Evolutionary conservation across 305 asterid species (phyloP), one percentile per base, ranked within the genome.

Genomic region (Nicotiana rustica): DNA sequence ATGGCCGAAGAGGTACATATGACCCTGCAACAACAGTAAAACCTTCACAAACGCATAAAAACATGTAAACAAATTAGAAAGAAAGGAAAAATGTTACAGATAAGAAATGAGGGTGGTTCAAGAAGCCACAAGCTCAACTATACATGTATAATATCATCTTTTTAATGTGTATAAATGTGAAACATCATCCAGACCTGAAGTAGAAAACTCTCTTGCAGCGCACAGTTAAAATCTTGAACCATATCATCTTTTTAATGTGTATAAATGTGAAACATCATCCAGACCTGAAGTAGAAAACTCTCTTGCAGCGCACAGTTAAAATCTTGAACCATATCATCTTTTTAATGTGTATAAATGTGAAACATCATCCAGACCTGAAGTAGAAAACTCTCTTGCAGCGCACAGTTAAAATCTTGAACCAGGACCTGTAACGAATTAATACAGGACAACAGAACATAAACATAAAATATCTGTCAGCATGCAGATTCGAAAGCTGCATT

Each of bases 231-330:
- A 86, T 96, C 98, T 90, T 93, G 97, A 86, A 96, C 86, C 86
- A 95, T 52, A 76, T 21, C 44, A 49, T 25, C 14, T 25, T 31
- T 76, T 44, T 5, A 55, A 52, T 55, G 47, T 17, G n/a, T 31
- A 4, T 55, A 13, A 21, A 76, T 29, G 38, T 35, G 59, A 78
- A 77, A 82, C 67, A 82, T 68, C 67, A 82, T 36, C 57, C 81
- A 81, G 33, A 96, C 99, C 98, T 93, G 98, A 86, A 93, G 95
- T 86, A 96, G 96, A 89, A 95, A 93, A 88, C 87, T 96, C 78
- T 96, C 99, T 90, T 92, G 99, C 91, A 95, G 86, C 76, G 98
- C 99, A 88, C 99, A 96, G 82, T 93, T 96, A 89, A 95, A 96
- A 86, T 96, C 98, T 90, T 93, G 97, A 86, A 96, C 86, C 86